Conservation (phyloP, 2,329 filamentous ascomycete genomes). For the Aphanoascus verrucosus region DNA sequence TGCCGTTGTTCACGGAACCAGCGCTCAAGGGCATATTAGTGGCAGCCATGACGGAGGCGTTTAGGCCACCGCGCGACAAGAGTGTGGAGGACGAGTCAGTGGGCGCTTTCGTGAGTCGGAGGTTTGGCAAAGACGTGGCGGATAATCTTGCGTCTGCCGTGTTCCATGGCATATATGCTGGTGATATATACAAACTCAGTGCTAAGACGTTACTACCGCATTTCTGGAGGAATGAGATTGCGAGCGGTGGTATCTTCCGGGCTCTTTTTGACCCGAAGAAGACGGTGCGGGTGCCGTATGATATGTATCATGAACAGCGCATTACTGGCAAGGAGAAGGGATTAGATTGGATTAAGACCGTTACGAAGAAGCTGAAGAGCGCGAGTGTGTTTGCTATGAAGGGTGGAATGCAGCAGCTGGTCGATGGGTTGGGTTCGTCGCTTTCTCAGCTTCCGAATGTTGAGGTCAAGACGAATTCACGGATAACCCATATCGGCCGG, state of each 20-base stretch:
- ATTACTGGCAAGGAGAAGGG: slow-evolving; percentile 13
- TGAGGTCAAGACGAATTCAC: slow-evolving; percentile 42
- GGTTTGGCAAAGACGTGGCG: slow-evolving; percentile 44
- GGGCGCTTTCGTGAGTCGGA: slow-evolving; percentile 52
- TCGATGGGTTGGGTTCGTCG: slow-evolving; percentile 43
- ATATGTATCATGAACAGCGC: slow-evolving; percentile 12
- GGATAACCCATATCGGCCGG: slow-evolving; percentile 34
- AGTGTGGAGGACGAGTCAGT: slow-evolving; percentile 55
- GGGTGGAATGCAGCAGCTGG: slow-evolving; percentile 54
- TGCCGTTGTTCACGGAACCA: slow-evolving; percentile 42
- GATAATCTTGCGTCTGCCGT: slow-evolving; percentile 66
- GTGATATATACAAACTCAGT: slow-evolving; percentile 73
- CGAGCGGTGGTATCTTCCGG: neutral
- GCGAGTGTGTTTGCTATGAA: slow-evolving; percentile 35
- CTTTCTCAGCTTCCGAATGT: slow-evolving; percentile 50
- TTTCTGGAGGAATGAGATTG: slow-evolving; percentile 39
- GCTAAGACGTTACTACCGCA: slow-evolving; percentile 51
- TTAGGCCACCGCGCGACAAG: slow-evolving; percentile 24
- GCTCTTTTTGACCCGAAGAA: neutral
- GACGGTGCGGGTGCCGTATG: neutral
- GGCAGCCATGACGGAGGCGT: slow-evolving; percentile 25
- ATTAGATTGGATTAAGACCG: slow-evolving; percentile 14
- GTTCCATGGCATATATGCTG: slow-evolving; percentile 84
- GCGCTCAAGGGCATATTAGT: slow-evolving; percentile 42
- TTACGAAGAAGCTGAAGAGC: slow-evolving; percentile 16